Evolutionary conservation across 2,329 filamentous ascomycete species (phyloP).

Genomic region (Plenodomus biglobosus): DNA sequence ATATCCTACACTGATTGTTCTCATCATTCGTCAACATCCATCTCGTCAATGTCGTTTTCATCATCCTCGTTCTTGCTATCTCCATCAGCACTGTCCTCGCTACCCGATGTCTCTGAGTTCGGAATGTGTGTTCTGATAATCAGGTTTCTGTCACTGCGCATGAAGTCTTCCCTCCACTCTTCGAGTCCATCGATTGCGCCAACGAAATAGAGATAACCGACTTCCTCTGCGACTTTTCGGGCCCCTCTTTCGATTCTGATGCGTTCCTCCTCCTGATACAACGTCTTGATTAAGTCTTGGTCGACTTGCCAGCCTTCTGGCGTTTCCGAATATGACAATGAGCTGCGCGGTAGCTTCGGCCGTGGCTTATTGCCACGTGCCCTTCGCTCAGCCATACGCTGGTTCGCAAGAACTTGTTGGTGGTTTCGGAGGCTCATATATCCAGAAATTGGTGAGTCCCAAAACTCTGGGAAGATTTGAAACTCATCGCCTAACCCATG

Average conservation of each 20-base stretch:
- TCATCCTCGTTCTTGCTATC: slow-evolving; percentile 3
- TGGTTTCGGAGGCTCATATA: slow-evolving; percentile 6
- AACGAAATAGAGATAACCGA: slow-evolving; percentile 35
- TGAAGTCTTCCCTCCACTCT: slow-evolving; percentile 18
- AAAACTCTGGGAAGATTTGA: slow-evolving; percentile 19
- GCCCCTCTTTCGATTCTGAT: slow-evolving; percentile 12
- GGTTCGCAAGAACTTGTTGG: slow-evolving; percentile 3
- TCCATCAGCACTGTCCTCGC: neutral
- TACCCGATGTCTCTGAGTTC: slow-evolving; percentile 1
- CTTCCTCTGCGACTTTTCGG: slow-evolving; percentile 19
- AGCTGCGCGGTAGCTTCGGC: slow-evolving; percentile 21
- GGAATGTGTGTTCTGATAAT: slow-evolving; percentile 9
- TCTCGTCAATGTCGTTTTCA: slow-evolving; percentile 5
- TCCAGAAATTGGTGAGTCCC: slow-evolving; percentile 19
- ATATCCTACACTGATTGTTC: neutral
- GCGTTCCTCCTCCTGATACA: slow-evolving; percentile 13
- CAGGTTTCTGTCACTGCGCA: slow-evolving; percentile 19
- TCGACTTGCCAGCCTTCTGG: slow-evolving; percentile 20
- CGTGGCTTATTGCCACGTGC: slow-evolving; percentile 15
- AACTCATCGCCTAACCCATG: slow-evolving; percentile 15
- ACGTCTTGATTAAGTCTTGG: slow-evolving; percentile 6
- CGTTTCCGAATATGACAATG: slow-evolving; percentile 20
- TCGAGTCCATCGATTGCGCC: slow-evolving; percentile 12
- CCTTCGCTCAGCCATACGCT: slow-evolving; percentile 12
- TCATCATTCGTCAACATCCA: slow-evolving; percentile 3